Base-by-base conservation (phyloP, 805 yeast species). In the Priceomyces fermenticarens region DNA sequence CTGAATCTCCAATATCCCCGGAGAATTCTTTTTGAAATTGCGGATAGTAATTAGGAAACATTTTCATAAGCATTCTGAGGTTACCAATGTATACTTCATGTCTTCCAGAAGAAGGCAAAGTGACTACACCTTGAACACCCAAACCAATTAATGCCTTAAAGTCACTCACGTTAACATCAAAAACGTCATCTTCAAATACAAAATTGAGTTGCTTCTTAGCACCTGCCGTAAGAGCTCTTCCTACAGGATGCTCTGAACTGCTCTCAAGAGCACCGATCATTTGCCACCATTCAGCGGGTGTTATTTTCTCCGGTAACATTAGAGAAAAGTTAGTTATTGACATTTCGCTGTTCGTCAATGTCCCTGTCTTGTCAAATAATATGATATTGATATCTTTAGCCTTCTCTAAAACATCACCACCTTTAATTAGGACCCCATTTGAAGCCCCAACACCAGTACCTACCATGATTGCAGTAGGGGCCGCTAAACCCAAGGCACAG, bases 401-500 rank as follows among this genome's bases (percentile, higher is more conserved):
- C 42, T 67, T 73, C 56, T 93, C 98, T 46, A 93, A 73, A 11
- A 86, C 78, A 38, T 85, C 95, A 15, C 97, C 99, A 36, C 97
- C 96, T 62, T 91, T 93, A 53, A 93, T 85, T 40, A 93, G 69
- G 4, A 93, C 85, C 13, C 99, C 98, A 60, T 88, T 73, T 10
- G 77, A 62, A 0, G 99, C 98, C 31, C 96, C 98, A 15, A 88
- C 84, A 31, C 99, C 99, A 2, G 98, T 91, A 7, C 97, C 99
- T 2, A 93, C 99, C 97, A 95, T 93, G 9, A 93, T 88, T 0
- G 98, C 98, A 1, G 99, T 95, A 1, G 99, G 99, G 0, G 98
- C 96, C 3, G 97, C 97, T 38, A 93, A 72, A 2, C 99, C 99
- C 16, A 93, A 66, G 0, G 99, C 98, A 73, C 99, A 93, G 0